These are phyloP conservation scores for Yamadazyma siamensis DNA, from an alignment of 1,139 yeast species.

Conservation along the genomic window DNA sequence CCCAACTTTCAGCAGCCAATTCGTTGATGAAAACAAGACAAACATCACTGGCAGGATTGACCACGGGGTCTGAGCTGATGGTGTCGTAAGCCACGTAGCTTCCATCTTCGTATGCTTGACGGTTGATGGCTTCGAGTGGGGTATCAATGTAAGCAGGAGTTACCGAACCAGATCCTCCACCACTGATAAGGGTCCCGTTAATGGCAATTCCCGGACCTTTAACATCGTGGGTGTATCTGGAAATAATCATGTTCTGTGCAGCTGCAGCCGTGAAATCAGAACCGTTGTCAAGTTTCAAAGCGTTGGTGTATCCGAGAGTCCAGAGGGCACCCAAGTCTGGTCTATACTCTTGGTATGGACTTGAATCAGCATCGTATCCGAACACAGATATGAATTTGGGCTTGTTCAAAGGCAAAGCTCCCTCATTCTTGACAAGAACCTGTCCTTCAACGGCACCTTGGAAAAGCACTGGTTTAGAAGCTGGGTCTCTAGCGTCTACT, in stretches of 20 bases:
- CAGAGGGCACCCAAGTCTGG: conserved; percentile 1
- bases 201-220: conserved; percentile 1
- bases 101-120: conserved; percentile 33
- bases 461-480: conserved; percentile 21
- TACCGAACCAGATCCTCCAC: conserved; percentile 7
- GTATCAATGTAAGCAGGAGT: conserved; percentile 8
- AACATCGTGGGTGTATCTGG: conserved; percentile 1
- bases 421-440: conserved; percentile 43
- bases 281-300: conserved; percentile 2
- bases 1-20: conserved; percentile 59
- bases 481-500: conserved; percentile 25
- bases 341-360: conserved; percentile 2
- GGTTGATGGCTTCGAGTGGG: conserved; percentile 7
- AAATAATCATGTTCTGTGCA: neutral
- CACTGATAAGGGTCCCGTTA: conserved; percentile 4
- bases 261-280: too few relatives aligned
- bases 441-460: conserved; percentile 18
- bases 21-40: conserved; percentile 49
- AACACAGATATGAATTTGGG: conserved; percentile 6
- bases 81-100: conserved; percentile 42
- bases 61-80: conserved; percentile 37
- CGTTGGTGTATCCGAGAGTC: neutral
- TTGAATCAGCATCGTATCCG: conserved; percentile 11
- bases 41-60: conserved; percentile 49
- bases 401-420: conserved; percentile 25